Percentiles rank a stretch among this genome's conserved stretches.
phyloP scores from a whole-genome alignment of 352 stramenopile species.

The Phytopythium boreale region DNA sequence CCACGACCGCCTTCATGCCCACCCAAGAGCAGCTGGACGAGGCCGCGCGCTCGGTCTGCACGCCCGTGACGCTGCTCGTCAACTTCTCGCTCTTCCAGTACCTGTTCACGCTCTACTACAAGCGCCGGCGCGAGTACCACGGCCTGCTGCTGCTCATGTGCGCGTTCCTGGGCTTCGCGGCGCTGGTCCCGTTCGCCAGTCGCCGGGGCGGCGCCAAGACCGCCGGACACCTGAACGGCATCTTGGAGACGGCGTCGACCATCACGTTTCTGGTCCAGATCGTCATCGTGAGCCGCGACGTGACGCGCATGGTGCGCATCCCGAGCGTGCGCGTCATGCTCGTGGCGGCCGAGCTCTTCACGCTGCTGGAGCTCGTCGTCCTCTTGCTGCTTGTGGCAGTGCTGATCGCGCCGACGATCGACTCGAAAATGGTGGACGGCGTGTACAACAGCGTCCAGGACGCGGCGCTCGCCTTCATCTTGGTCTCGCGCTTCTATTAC shows the following conservation, averaged over 20 bases:
- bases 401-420: slow-evolving; percentile 3
- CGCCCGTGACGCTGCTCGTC: slow-evolving; percentile 25
- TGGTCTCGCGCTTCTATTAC: slow-evolving; percentile 27
- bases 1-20: background rate
- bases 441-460: slow-evolving; percentile 18
- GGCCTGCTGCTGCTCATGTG: slow-evolving; percentile 19
- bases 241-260: slow-evolving; percentile 31
- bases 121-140: slow-evolving; percentile 19
- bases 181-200: slow-evolving; percentile 6
- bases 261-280: slow-evolving; percentile 40
- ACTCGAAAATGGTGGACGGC: background rate
- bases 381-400: slow-evolving; percentile 9
- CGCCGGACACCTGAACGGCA: slow-evolving; percentile 19
- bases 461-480: slow-evolving; percentile 15
- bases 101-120: slow-evolving; percentile 28
- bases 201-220: background rate
- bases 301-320: slow-evolving; percentile 22
- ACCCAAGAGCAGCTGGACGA: background rate
- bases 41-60: slow-evolving; percentile 10
- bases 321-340: slow-evolving; percentile 17
- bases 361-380: background rate
- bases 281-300: slow-evolving; percentile 22
- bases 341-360: background rate
- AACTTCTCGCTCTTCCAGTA: slow-evolving; percentile 36
- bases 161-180: slow-evolving; percentile 20